These are phyloP conservation scores for Apiospora phragmitis DNA, from an alignment of 2,329 filamentous ascomycete species.

Conservation along the genomic window DNA sequence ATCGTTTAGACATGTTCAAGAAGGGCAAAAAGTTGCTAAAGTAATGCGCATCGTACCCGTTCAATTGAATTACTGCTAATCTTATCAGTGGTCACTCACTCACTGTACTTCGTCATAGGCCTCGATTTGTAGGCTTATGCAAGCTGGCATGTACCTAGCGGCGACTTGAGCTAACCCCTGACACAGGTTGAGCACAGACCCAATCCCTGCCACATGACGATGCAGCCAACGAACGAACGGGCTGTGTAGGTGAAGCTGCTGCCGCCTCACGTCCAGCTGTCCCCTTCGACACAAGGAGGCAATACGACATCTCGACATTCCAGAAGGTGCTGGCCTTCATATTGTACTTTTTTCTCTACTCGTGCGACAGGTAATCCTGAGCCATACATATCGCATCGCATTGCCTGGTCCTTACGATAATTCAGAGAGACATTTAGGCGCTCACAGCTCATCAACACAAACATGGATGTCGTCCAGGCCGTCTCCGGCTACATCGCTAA, in stretches of 20 bases:
- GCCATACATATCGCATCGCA: not conserved
- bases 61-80: slow-evolving; percentile 21
- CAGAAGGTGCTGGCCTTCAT: not conserved
- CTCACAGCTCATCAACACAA: slow-evolving; percentile 26
- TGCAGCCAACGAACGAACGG: slow-evolving; percentile 1
- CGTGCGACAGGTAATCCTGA: not conserved
- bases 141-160: no score
- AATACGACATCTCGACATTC: not conserved
- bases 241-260: not conserved
- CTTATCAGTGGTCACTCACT: slow-evolving; percentile 25
- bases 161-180: not conserved
- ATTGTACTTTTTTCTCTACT: not conserved
- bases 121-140: not conserved
- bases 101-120: slow-evolving; percentile 1
- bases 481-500: slow-evolving; percentile 94
- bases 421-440: not conserved
- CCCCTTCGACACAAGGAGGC: not conserved
- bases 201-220: slow-evolving; percentile 6
- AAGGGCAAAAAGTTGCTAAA: not conserved
- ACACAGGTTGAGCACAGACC: not conserved
- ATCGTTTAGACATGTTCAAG: not conserved
- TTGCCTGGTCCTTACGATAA: not conserved
- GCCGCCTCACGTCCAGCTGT: slow-evolving; percentile 3
- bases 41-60: not conserved
- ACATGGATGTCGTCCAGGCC: slow-evolving; percentile 92